phyloP scores from a whole-genome alignment of 164 flowering plant genomes.

The Houttuynia cordata region DNA sequence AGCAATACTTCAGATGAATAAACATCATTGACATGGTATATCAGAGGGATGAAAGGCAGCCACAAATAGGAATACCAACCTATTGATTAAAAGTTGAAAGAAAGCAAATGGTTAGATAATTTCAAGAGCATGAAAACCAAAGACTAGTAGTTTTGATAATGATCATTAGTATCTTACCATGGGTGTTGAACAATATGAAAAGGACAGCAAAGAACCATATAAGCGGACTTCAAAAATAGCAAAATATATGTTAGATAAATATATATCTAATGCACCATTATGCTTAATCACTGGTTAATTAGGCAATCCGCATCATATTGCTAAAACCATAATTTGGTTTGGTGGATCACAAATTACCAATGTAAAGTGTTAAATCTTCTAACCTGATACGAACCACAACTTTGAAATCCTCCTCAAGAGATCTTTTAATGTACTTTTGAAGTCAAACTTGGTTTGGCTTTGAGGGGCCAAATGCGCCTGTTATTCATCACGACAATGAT shows the following conservation, averaged over 20 bases:
- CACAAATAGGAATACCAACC: slow-evolving; percentile 62
- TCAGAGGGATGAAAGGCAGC: slow-evolving; percentile 65
- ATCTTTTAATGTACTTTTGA: slow-evolving; percentile 66
- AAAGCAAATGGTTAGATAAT: no score
- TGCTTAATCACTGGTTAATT: background rate
- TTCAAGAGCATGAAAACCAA: background rate
- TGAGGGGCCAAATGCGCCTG: slow-evolving; percentile 87
- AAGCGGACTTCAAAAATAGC: slow-evolving; percentile 33
- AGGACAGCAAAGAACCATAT: slow-evolving; percentile 65
- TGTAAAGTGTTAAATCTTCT: no score
- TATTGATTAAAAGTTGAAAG: slow-evolving; percentile 11
- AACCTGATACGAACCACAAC: slow-evolving; percentile 79
- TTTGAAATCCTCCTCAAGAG: slow-evolving; percentile 86
- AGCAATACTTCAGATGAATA: background rate
- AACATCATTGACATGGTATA: slow-evolving; percentile 3
- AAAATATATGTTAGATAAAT: slow-evolving; percentile 2
- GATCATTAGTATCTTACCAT: slow-evolving; percentile 19
- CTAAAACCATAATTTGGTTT: background rate
- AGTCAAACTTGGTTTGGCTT: slow-evolving; percentile 46
- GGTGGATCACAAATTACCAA: no score
- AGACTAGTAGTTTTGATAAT: background rate
- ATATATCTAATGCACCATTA: background rate
- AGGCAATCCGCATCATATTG: background rate
- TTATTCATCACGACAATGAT: background rate
- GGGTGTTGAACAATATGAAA: slow-evolving; percentile 52